Conservation (phyloP, 2,329 filamentous ascomycete species). For the Trichophyton mentagrophytes region DNA sequence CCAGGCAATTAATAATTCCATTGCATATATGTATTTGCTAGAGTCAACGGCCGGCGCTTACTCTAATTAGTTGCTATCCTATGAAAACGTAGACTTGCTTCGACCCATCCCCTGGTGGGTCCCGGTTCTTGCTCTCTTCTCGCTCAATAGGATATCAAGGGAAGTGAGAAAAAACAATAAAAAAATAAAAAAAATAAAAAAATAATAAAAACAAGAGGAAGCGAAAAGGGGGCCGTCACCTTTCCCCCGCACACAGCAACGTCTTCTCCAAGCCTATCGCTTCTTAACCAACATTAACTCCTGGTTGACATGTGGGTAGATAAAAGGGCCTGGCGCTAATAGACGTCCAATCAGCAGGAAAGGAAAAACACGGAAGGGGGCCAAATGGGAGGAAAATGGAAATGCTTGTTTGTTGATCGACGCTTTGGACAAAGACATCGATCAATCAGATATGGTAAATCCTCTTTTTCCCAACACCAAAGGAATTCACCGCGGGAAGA, state of each 20-base stretch:
- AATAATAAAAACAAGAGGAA: too few relatives aligned
- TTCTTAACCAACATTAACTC: neutral
- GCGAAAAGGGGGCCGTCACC: neutral
- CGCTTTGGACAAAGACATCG: neutral
- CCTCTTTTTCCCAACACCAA: neutral
- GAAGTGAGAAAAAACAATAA: too few relatives aligned
- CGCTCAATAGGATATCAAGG: neutral
- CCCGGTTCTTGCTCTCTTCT: neutral
- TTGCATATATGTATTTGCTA: conserved; percentile 1
- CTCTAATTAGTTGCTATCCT: neutral
- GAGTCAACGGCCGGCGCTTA: conserved; percentile 2
- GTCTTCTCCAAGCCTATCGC: neutral
- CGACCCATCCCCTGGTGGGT: neutral
- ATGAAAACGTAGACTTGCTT: neutral
- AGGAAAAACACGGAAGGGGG: conserved; percentile 1
- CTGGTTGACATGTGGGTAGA: neutral
- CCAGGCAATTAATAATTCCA: neutral
- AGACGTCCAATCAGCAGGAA: neutral
- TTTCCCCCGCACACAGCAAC: neutral
- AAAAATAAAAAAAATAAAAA: too few relatives aligned
- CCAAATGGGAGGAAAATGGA: neutral
- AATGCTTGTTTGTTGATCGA: conserved; percentile 1
- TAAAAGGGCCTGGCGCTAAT: neutral
- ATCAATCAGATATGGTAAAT: neutral
- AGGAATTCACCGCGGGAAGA: neutral